phyloP scores from a whole-genome alignment of 1,284 basidiomycete genomes.

The Lignosus rhinocerotis region DNA sequence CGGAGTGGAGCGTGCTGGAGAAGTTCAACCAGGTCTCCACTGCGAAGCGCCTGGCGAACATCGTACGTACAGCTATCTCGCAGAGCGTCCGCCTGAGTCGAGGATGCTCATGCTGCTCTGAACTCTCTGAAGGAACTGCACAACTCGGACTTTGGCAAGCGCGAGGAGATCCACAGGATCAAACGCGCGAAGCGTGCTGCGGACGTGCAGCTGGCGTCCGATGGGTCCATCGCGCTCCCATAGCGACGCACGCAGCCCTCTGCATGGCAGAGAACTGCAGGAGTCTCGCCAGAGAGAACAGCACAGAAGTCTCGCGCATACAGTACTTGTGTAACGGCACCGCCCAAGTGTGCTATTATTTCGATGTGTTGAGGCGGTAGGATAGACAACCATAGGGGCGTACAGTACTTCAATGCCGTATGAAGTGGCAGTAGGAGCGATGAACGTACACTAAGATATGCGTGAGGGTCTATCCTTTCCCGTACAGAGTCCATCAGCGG shows the following conservation, averaged over 20 bases:
- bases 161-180: slow-evolving; percentile 77
- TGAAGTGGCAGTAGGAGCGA: not conserved
- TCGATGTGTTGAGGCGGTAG: not conserved
- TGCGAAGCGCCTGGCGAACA: slow-evolving; percentile 90
- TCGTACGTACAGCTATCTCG: slow-evolving; percentile 55
- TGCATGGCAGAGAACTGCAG: not conserved
- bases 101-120: not conserved
- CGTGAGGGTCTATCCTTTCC: not conserved
- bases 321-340: not conserved
- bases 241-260: not conserved
- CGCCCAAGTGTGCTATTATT: not conserved
- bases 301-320: too few species aligned
- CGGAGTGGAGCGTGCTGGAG: slow-evolving; percentile 85
- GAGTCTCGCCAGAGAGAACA: too few species aligned
- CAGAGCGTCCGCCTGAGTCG: not conserved
- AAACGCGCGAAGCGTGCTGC: slow-evolving; percentile 51
- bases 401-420: not conserved
- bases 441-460: not conserved
- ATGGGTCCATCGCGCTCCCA: not conserved
- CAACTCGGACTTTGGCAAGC: slow-evolving; percentile 87
- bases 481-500: not conserved
- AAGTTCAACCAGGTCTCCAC: slow-evolving; percentile 87
- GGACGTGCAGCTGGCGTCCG: slow-evolving; percentile 21
- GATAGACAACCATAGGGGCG: not conserved
- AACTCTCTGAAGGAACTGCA: slow-evolving; percentile 71